Percentiles rank a stretch among this genome's conserved stretches.
Evolutionary conservation across 2,329 filamentous ascomycete genomes (phyloP).

Genomic region (Plenodomus biglobosus): DNA sequence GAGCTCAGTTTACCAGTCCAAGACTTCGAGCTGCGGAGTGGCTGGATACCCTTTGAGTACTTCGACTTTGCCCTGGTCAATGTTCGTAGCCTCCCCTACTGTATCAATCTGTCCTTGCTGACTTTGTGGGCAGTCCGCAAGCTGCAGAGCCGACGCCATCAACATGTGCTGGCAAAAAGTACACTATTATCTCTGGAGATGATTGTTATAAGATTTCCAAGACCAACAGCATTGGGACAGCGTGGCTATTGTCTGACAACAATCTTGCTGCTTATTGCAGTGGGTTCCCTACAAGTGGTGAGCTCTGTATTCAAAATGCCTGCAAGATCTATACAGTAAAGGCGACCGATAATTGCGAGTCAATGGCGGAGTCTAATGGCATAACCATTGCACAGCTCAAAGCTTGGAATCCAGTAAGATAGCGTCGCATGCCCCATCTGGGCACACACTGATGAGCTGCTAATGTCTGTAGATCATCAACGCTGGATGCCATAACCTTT

Average conservation of each 20-base stretch:
- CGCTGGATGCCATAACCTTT: background rate
- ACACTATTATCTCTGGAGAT: background rate
- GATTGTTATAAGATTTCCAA: background rate
- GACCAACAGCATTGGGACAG: conserved; percentile 3
- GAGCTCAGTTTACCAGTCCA: background rate
- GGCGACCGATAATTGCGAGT: background rate
- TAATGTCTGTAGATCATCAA: conserved; percentile 1
- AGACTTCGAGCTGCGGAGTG: background rate
- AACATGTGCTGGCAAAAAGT: background rate
- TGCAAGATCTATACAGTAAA: conserved; percentile 3
- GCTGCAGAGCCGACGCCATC: background rate
- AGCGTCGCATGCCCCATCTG: too few species aligned
- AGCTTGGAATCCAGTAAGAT: background rate
- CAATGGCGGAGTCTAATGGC: background rate
- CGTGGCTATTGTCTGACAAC: conserved; percentile 5
- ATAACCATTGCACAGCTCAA: conserved; percentile 4
- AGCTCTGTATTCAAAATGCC: conserved; percentile 4
- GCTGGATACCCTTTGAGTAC: background rate
- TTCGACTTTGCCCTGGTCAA: too few species aligned
- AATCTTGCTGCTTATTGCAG: conserved; percentile 2
- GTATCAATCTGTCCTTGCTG: too few species aligned
- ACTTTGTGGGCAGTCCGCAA: background rate
- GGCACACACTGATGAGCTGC: background rate
- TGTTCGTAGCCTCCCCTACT: too few species aligned
- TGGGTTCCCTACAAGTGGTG: conserved; percentile 1